Percentiles rank a stretch among this genome's conserved stretches.
phyloP scores from a whole-genome alignment of 1,139 yeast genomes.

The Suhomyces panamericanus region DNA sequence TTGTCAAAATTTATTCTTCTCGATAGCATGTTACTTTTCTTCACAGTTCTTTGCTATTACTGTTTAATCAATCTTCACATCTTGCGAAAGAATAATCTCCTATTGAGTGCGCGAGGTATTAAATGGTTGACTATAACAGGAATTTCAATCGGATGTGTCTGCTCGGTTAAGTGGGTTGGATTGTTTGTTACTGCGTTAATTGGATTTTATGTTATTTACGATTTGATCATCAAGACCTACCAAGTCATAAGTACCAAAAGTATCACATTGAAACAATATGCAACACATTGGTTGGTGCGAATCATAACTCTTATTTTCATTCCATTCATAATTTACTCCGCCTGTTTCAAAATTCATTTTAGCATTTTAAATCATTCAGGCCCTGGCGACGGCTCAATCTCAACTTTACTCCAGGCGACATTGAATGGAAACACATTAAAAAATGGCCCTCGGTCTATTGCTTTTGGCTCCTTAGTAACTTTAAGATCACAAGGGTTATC shows the following conservation, averaged over 20 bases:
- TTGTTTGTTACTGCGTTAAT: conserved; percentile 78
- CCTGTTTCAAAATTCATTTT: conserved; percentile 81
- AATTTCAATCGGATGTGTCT: conserved; percentile 83
- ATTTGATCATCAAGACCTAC: conserved; percentile 65
- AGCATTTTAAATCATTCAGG: conserved; percentile 73
- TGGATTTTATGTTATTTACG: conserved; percentile 81
- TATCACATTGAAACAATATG: conserved; percentile 38
- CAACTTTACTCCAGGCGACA: conserved; percentile 69
- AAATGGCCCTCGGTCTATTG: conserved; percentile 61
- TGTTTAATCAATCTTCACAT: conserved; percentile 57
- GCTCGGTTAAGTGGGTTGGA: conserved; percentile 96
- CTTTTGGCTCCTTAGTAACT: conserved; percentile 62
- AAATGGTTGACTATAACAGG: conserved; percentile 71
- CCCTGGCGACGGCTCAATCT: conserved; percentile 72
- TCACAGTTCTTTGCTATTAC: conserved; percentile 62
- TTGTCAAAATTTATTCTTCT: conserved; percentile 69
- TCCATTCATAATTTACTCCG: conserved; percentile 70
- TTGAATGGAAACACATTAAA: conserved; percentile 54
- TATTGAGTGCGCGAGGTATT: conserved; percentile 49
- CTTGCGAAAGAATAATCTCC: conserved; percentile 35
- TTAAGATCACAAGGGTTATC: conserved; percentile 72
- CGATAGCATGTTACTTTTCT: conserved; percentile 72
- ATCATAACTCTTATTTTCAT: conserved; percentile 64
- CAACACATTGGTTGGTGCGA: conserved; percentile 71
- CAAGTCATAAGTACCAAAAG: conserved; percentile 36